phyloP scores from a whole-genome alignment of 495 filamentous ascomycete genomes.

The Pseudomonodictys pantanalensis region DNA sequence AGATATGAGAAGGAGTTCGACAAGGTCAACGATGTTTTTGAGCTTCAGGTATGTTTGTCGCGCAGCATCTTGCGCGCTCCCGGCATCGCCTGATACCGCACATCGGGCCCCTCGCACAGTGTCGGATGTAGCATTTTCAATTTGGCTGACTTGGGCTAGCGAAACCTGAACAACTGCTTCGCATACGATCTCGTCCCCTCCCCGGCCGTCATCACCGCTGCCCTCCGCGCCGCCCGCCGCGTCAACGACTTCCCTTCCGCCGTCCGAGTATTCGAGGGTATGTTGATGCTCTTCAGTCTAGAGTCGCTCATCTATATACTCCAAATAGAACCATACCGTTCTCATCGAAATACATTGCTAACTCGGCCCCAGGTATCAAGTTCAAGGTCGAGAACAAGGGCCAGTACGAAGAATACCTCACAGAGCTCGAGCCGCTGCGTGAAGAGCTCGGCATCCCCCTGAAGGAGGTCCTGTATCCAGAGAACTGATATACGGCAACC shows the following conservation, averaged over 20 bases:
- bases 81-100: background rate
- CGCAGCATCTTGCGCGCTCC: background rate
- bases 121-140: background rate
- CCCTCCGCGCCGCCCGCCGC: slow-evolving; percentile 83
- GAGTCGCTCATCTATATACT: background rate
- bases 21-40: slow-evolving; percentile 94
- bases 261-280: slow-evolving; percentile 97
- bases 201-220: slow-evolving; percentile 84
- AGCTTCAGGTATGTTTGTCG: slow-evolving; percentile 83
- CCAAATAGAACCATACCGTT: background rate
- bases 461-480: slow-evolving; percentile 93
- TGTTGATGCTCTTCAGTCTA: slow-evolving; percentile 16
- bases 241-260: slow-evolving; percentile 99
- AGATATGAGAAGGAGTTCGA: slow-evolving; percentile 99
- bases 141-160: slow-evolving; percentile 50
- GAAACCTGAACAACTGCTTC: slow-evolving; percentile 99
- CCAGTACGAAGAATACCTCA: slow-evolving; percentile 97
- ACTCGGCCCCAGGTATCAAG: slow-evolving; percentile 72
- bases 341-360: slow-evolving; percentile 1
- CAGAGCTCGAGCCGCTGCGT: slow-evolving; percentile 84
- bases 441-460: slow-evolving; percentile 89
- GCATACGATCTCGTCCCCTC: slow-evolving; percentile 99
- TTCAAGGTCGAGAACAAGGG: slow-evolving; percentile 97
- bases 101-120: background rate
- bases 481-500: slow-evolving; percentile 35